Evolutionary conservation across 2,329 filamentous ascomycete species (phyloP).

Genomic region (Trichoderma oligosporum): DNA sequence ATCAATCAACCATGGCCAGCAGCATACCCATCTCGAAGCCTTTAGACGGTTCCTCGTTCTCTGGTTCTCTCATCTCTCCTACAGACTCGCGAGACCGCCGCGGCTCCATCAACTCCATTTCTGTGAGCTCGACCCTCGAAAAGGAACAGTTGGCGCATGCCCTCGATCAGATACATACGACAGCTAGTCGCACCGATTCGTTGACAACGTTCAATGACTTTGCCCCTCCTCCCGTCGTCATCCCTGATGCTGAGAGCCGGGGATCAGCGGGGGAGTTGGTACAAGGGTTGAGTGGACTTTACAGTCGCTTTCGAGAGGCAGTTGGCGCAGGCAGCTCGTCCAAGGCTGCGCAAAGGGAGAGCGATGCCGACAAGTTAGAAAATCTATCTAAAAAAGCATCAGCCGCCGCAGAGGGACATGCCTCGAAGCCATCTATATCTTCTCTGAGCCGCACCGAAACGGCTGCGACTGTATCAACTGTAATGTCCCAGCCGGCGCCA

Average conservation of each 20-base stretch:
- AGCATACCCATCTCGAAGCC: conserved; percentile 30
- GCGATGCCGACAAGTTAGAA: conserved; percentile 13
- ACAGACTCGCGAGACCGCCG: conserved; percentile 34
- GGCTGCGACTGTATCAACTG: conserved; percentile 28
- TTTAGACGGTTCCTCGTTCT: conserved; percentile 29
- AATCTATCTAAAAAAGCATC: conserved; percentile 24
- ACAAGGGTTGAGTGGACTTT: conserved; percentile 83
- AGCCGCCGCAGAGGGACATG: conserved; percentile 34
- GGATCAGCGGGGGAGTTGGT: conserved; percentile 68
- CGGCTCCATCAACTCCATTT: conserved; percentile 40
- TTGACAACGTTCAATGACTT: conserved; percentile 95
- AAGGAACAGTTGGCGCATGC: conserved; percentile 71
- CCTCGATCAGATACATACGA: conserved; percentile 82
- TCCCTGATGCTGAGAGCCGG: conserved; percentile 62
- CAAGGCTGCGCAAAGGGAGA: conserved; percentile 35
- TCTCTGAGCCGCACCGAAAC: conserved; percentile 43
- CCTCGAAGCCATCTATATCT: conserved; percentile 40
- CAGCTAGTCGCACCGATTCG: conserved; percentile 78
- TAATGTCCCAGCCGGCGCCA: conserved; percentile 30
- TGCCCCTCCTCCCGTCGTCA: conserved; percentile 62
- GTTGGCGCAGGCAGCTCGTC: conserved; percentile 63
- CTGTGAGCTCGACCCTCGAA: conserved; percentile 47
- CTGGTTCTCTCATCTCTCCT: conserved; percentile 30
- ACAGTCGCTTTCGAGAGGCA: conserved; percentile 77
- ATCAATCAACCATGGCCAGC: conserved; percentile 29